These are phyloP conservation scores for Cadophora malorum DNA, from an alignment of 2,329 filamentous ascomycete species.

Conservation along the genomic window DNA sequence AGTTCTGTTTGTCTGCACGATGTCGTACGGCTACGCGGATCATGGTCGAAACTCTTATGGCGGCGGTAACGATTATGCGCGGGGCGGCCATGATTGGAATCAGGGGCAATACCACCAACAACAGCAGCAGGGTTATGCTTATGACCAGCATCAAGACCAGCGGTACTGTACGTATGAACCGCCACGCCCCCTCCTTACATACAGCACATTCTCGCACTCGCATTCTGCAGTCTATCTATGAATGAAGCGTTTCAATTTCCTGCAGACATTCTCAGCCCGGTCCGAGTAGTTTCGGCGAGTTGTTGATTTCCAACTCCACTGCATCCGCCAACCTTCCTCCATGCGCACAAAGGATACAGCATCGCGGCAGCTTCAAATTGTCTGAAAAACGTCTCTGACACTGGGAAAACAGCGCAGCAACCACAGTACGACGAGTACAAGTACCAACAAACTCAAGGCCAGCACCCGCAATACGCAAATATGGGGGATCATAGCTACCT, in stretches of 20 bases:
- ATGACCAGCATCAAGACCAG: conserved; percentile 11
- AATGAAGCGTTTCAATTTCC: conserved; percentile 2
- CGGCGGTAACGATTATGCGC: conserved; percentile 17
- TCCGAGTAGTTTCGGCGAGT: conserved; percentile 10
- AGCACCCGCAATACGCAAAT: conserved; percentile 28
- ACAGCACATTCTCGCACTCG: background rate
- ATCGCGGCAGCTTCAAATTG: background rate
- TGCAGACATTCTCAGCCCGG: background rate
- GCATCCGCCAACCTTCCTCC: background rate
- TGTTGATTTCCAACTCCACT: conserved; percentile 1
- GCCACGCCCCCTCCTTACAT: background rate
- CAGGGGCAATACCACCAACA: conserved; percentile 9
- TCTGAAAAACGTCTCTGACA: conserved; percentile 4
- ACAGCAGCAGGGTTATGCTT: conserved; percentile 15
- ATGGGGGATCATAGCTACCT: conserved; percentile 25
- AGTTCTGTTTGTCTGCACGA: conserved; percentile 6
- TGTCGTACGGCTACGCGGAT: conserved; percentile 19
- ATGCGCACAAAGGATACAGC: conserved; percentile 10
- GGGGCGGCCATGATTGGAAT: conserved; percentile 14
- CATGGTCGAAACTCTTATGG: conserved; percentile 8
- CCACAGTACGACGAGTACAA: conserved; percentile 14
- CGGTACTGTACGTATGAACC: conserved; percentile 7
- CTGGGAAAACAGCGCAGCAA: background rate
- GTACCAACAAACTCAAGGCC: background rate
- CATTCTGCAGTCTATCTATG: background rate